Conservation (phyloP, 306 rosid genomes). For the Spatholobus suberectus region DNA sequence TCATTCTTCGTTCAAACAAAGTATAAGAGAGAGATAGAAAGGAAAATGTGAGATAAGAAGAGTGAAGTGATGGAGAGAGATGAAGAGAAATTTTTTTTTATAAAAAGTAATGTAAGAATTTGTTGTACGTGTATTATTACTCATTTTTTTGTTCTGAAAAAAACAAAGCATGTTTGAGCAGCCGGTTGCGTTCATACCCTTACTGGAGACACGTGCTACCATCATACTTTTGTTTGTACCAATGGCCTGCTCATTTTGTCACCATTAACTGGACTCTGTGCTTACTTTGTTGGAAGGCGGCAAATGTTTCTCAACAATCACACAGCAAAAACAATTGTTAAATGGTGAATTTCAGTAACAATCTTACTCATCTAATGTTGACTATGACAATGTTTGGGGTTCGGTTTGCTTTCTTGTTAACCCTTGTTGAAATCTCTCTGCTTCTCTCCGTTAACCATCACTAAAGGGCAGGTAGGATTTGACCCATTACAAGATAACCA, state of each 20-base stretch:
- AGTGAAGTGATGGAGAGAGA: neutral
- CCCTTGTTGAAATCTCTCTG: neutral
- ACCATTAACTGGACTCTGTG: conserved; percentile 26
- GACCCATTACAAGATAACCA: neutral
- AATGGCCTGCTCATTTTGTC: conserved; percentile 44
- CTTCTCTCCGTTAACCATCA: neutral
- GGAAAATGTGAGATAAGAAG: neutral
- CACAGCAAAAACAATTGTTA: neutral
- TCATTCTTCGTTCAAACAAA: neutral
- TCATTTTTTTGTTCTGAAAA: neutral
- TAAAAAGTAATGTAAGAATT: neutral
- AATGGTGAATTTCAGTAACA: conserved; percentile 1
- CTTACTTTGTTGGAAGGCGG: conserved; percentile 17
- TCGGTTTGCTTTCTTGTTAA: neutral
- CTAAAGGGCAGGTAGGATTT: neutral
- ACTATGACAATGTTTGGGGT: neutral
- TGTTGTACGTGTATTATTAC: neutral
- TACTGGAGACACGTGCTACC: conserved; percentile 24
- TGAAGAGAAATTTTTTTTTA: neutral
- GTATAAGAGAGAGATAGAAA: neutral
- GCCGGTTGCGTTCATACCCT: conserved; percentile 24
- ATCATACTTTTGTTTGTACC: conserved; percentile 35
- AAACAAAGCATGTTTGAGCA: neutral
- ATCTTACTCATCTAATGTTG: neutral
- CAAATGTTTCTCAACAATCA: conserved; percentile 25